These are phyloP conservation scores for Aureobasidium lini DNA, from an alignment of 2,329 filamentous ascomycete genomes.

Conservation along the genomic window DNA sequence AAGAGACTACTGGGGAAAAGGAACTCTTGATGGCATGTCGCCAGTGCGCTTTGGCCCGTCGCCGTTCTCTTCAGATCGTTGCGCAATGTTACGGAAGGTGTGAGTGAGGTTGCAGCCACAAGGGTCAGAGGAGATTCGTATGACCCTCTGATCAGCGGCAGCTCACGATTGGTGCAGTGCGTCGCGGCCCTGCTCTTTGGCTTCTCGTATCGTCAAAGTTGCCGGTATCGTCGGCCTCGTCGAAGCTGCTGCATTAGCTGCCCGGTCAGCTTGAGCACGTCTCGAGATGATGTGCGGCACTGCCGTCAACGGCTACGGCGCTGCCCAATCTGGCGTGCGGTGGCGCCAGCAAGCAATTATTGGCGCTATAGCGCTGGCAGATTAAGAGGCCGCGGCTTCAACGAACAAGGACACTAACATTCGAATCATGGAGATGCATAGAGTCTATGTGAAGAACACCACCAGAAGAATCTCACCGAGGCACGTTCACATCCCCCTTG, in stretches of 20 bases:
- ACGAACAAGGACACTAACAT: not conserved
- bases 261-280: not conserved
- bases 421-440: not conserved
- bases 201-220: not conserved
- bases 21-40: not conserved
- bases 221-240: not conserved
- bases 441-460: not conserved
- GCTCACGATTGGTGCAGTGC: not conserved
- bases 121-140: not conserved
- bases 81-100: not conserved
- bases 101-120: not conserved
- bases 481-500: too few species aligned
- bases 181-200: not conserved
- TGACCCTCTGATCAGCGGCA: not conserved
- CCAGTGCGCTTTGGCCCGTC: not conserved
- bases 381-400: not conserved
- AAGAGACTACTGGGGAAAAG: not conserved
- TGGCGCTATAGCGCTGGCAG: not conserved
- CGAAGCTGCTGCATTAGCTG: not conserved
- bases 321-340: not conserved
- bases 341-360: conserved; percentile 1
- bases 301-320: not conserved
- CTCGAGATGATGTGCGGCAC: not conserved
- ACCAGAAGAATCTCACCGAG: not conserved
- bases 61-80: not conserved